Evolutionary conservation across 1,139 yeast species (phyloP).

Genomic region (Torulaspora pretoriensis): DNA sequence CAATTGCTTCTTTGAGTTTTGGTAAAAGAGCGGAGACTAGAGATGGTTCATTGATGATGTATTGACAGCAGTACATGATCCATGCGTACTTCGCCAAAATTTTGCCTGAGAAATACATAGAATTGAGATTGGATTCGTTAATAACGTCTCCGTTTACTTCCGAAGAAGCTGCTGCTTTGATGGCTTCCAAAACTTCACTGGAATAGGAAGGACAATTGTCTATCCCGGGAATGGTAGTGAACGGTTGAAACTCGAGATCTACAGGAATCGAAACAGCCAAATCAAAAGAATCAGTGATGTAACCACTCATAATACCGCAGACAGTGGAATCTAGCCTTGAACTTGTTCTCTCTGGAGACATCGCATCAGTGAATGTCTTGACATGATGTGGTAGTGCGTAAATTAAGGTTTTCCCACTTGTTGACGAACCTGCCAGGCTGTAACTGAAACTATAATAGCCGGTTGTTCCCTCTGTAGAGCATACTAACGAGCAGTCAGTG

Average conservation of each 20-base stretch:
- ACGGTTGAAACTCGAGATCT: slow-evolving; percentile 54
- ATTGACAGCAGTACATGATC: slow-evolving; percentile 59
- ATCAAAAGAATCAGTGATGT: slow-evolving; percentile 45
- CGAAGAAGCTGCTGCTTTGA: slow-evolving; percentile 46
- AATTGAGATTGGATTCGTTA: slow-evolving; percentile 59
- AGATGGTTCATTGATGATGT: slow-evolving; percentile 46
- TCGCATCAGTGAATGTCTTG: slow-evolving; percentile 39
- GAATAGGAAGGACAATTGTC: slow-evolving; percentile 39
- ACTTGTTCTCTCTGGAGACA: slow-evolving; percentile 33
- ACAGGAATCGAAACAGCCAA: slow-evolving; percentile 49
- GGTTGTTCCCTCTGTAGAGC: slow-evolving; percentile 25
- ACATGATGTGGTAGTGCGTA: slow-evolving; percentile 67
- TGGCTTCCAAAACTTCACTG: slow-evolving; percentile 39
- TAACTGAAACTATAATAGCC: slow-evolving; percentile 41
- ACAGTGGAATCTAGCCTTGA: slow-evolving; percentile 60
- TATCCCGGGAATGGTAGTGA: slow-evolving; percentile 44
- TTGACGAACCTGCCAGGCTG: slow-evolving; percentile 37
- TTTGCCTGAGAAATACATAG: slow-evolving; percentile 76
- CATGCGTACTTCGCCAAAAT: slow-evolving; percentile 71
- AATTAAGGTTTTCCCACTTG: slow-evolving; percentile 41
- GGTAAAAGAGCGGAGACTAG: slow-evolving; percentile 48
- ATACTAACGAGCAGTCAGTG: slow-evolving; percentile 34
- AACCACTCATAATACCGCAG: slow-evolving; percentile 63
- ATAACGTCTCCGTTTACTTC: slow-evolving; percentile 55
- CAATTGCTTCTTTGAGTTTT: slow-evolving; percentile 54